Base-by-base conservation (phyloP, 768 basidiomycete species). In the Auricularia auricula-judae region DNA sequence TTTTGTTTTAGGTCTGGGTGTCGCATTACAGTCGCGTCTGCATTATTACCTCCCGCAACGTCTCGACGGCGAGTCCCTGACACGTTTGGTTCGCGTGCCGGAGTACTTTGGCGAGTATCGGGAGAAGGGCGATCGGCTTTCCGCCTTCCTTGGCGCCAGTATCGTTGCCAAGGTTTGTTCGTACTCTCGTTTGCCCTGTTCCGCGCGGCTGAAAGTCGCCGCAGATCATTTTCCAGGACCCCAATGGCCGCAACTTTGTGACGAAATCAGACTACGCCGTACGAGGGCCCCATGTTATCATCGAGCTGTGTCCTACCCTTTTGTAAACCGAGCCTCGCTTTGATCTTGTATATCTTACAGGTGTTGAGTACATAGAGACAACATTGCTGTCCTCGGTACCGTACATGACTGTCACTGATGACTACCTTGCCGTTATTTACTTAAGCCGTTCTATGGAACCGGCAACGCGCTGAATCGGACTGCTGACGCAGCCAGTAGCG, bases 91-190 rank as follows among this genome's bases (percentile, higher is more conserved):
- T 61, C 81, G 77, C 42, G 82, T 93, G 7, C 93, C 93, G 0
- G 93, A 95, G 36, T 95, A 94, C 74, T 97, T 93, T 72, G 87
- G 89, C 7, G 92, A 95, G 72, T 97, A 90, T 70, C 80, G 91
- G 64, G 90, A 93, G 61, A 89, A 85, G 54, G 92, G 91, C 2
- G 90, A 92, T 63, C 87, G 87, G 1, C 78, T 87, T 44, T 87
- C 90, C 3, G 85, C 87, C 11, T 94, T 93, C 78, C 75, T 94
- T 64, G 92, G 92, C 1, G 80, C 85, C 18, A 87, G 87, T 68
- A 91, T 94, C 67, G 82, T 86, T n/a, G 92, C 90, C 4, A 94
- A 93, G 80, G 92, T 90, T 62, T 63, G 72, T 62, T 16, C 12
- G 58, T 74, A 67, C 12, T 56, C 42, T 36, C 14, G 44, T 47